phyloP scores from a whole-genome alignment of 1,284 basidiomycete species.

The Ustilago hordei region DNA sequence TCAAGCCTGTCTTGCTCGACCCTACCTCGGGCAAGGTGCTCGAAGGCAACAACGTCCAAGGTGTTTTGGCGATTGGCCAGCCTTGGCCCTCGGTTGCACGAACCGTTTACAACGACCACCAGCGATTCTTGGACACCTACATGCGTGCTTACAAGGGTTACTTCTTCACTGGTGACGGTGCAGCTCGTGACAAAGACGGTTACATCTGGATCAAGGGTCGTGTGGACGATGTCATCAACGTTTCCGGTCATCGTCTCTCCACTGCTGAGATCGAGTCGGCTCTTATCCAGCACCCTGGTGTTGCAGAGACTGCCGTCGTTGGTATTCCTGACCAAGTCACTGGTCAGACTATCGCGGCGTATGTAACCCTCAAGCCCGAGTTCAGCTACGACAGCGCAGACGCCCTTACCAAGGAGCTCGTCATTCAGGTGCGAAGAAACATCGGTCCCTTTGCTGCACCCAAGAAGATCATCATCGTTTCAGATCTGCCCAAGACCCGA shows the following conservation, averaged over 20 bases:
- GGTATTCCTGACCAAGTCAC: conserved; percentile 68
- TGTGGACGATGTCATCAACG: conserved; percentile 82
- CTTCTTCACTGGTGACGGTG: conserved; percentile 98
- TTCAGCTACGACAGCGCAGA: conserved; percentile 81
- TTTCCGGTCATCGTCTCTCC: conserved; percentile 92
- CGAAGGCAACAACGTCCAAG: conserved; percentile 86
- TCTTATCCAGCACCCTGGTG: conserved; percentile 90
- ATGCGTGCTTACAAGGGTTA: conserved; percentile 78
- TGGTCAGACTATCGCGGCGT: conserved; percentile 69
- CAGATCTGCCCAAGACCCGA: conserved; percentile 93
- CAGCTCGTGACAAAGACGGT: conserved; percentile 90
- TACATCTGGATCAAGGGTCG: conserved; percentile 93
- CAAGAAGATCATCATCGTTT: conserved; percentile 88
- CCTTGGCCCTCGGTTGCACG: conserved; percentile 98
- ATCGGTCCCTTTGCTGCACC: conserved; percentile 79
- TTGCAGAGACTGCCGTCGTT: conserved; percentile 85
- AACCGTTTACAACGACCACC: conserved; percentile 91
- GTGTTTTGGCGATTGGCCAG: conserved; percentile 85
- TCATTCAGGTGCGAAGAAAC: conserved; percentile 82
- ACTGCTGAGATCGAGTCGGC: conserved; percentile 98
- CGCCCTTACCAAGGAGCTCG: conserved; percentile 85
- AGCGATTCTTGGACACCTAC: conserved; percentile 92
- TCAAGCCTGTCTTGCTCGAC: conserved; percentile 89
- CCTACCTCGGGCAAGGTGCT: conserved; percentile 81
- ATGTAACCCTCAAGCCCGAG: conserved; percentile 77